Conservation (phyloP, 2,329 filamentous ascomycete genomes). For the Fusarium sp. region DNA sequence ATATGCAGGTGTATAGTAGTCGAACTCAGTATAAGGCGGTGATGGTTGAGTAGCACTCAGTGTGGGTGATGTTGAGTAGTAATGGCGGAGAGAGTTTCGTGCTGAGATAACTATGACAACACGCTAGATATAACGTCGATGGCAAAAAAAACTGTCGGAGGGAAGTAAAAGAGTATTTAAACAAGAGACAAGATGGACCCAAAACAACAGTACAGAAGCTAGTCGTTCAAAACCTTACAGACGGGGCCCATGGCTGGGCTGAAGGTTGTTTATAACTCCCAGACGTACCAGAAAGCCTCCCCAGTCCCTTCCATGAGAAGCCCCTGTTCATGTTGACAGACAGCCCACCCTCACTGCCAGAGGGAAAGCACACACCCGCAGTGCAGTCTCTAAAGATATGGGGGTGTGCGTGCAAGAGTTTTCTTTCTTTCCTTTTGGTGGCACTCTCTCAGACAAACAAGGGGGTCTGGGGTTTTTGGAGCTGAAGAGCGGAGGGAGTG, state of each 20-base stretch:
- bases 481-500: slow-evolving; percentile 43
- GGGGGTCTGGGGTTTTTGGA: slow-evolving; percentile 37
- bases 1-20: neutral
- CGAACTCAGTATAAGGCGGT: slow-evolving; percentile 18
- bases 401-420: slow-evolving; percentile 1
- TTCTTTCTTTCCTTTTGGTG: slow-evolving; percentile 2
- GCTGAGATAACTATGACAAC: slow-evolving; percentile 22
- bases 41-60: slow-evolving; percentile 18
- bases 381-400: slow-evolving; percentile 15
- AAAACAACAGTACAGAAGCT: slow-evolving; percentile 40
- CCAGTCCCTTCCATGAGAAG: slow-evolving; percentile 25
- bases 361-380: slow-evolving; percentile 19
- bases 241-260: slow-evolving; percentile 41
- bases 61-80: slow-evolving; percentile 14
- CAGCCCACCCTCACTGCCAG: slow-evolving; percentile 27
- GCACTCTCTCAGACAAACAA: slow-evolving; percentile 33
- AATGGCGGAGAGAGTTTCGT: slow-evolving; percentile 22
- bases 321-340: slow-evolving; percentile 40
- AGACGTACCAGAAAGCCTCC: slow-evolving; percentile 25
- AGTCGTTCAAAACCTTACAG: slow-evolving; percentile 37
- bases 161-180: slow-evolving; percentile 45
- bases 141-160: slow-evolving; percentile 27
- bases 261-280: slow-evolving; percentile 44
- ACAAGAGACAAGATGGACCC: slow-evolving; percentile 41
- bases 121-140: slow-evolving; percentile 26